A percentile compares a stretch with the other conserved stretches of the same genome.
Evolutionary conservation across 164 flowering plant genomes (phyloP).

Genomic region (Akebia trifoliata): DNA sequence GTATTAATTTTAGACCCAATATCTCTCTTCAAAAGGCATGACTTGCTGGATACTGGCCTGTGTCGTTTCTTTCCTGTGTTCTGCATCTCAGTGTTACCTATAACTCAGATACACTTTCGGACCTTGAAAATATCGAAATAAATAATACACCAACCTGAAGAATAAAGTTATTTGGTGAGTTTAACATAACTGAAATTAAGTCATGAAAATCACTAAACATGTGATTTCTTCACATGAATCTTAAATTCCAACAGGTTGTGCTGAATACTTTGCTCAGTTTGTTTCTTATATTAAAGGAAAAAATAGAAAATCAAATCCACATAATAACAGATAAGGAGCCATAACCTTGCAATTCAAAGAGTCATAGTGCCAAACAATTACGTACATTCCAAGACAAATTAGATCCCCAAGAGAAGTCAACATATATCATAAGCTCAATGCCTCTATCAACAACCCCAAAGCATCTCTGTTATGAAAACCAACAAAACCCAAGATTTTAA

Average conservation of each 20-base stretch:
- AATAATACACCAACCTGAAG: constrained; percentile 6
- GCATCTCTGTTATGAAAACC: no score
- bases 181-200: neutral
- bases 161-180: constrained; percentile 1
- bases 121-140: neutral
- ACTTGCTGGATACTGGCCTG: constrained; percentile 18
- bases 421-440: no score
- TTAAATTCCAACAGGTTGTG: neutral
- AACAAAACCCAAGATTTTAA: no score
- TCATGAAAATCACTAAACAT: neutral
- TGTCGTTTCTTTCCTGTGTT: constrained; percentile 18
- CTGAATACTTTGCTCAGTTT: neutral
- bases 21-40: constrained; percentile 20
- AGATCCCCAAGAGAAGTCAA: no score
- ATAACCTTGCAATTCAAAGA: neutral
- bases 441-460: no score
- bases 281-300: neutral
- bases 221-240: neutral
- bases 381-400: neutral
- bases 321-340: neutral
- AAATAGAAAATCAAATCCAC: no score
- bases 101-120: neutral
- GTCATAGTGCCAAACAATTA: neutral
- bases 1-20: constrained; percentile 24
- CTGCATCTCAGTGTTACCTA: constrained; percentile 19